These are phyloP conservation scores for Metschnikowia peoriensis DNA, from an alignment of 805 yeast genomes.

Conservation along the genomic window DNA sequence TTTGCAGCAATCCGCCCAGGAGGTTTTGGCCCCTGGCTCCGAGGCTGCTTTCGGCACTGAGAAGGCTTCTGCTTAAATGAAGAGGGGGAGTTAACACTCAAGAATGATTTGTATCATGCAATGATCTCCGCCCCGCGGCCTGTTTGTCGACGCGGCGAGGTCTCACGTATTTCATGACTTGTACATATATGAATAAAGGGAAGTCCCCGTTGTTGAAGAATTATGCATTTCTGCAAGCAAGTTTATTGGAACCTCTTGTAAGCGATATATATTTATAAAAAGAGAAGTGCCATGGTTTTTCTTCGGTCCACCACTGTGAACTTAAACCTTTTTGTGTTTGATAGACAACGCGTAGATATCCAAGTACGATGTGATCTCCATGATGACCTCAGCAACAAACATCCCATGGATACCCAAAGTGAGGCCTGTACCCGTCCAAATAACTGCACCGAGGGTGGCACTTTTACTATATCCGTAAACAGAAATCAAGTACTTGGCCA, in stretches of 20 bases:
- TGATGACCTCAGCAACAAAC: slow-evolving; percentile 74
- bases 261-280: too few relatives aligned
- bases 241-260: too few relatives aligned
- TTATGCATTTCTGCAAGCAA: background rate
- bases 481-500: slow-evolving; percentile 33
- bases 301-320: background rate
- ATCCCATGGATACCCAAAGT: slow-evolving; percentile 66
- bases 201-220: slow-evolving; percentile 7
- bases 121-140: background rate
- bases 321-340: slow-evolving; percentile 63
- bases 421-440: slow-evolving; percentile 67
- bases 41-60: slow-evolving; percentile 42
- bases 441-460: slow-evolving; percentile 47
- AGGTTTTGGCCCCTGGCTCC: slow-evolving; percentile 68
- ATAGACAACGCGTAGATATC: slow-evolving; percentile 85
- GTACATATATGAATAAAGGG: slow-evolving; percentile 18
- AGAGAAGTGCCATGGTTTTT: background rate
- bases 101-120: slow-evolving; percentile 12
- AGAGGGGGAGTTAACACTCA: background rate
- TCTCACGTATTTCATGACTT: slow-evolving; percentile 21
- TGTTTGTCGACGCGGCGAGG: background rate
- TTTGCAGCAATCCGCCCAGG: slow-evolving; percentile 74
- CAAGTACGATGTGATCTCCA: slow-evolving; percentile 73
- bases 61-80: slow-evolving; percentile 24
- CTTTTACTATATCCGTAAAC: slow-evolving; percentile 40